Evolutionary conservation across 148 eudicot species (phyloP).

Genomic region (Rhododendron molle): DNA sequence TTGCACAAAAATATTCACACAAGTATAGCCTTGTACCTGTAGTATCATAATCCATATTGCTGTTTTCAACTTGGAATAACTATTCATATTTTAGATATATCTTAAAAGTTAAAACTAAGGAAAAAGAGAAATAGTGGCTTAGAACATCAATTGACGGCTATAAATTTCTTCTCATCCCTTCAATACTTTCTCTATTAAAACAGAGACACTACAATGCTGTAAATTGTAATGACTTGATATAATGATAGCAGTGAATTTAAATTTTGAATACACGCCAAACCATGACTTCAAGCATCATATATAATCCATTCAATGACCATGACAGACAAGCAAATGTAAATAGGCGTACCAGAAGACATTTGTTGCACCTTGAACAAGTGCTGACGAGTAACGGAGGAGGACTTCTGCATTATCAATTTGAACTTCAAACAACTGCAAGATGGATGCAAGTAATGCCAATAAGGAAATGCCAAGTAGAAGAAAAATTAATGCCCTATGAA

Average conservation of each 20-base stretch:
- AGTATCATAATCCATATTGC: neutral
- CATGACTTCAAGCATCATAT: neutral
- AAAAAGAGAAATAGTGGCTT: neutral
- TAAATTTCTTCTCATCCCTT: neutral
- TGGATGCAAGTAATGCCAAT: neutral
- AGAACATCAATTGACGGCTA: neutral
- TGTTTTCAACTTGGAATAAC: neutral
- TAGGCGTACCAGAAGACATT: slow-evolving; percentile 82
- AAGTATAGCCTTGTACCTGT: neutral
- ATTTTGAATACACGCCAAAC: neutral
- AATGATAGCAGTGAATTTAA: neutral
- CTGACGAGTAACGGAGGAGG: slow-evolving; percentile 91
- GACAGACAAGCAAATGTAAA: neutral
- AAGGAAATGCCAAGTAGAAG: neutral
- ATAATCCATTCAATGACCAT: neutral
- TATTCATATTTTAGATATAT: neutral
- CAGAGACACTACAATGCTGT: neutral
- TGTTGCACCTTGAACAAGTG: slow-evolving; percentile 96
- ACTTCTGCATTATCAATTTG: slow-evolving; percentile 74
- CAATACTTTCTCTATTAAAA: neutral
- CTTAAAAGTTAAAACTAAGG: neutral
- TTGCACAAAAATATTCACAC: neutral
- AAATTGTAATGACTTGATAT: neutral
- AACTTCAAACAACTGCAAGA: slow-evolving; percentile 81
- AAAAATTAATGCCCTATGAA: neutral